Conservation (phyloP, 1,284 basidiomycete genomes). For the Malassezia dermatis region DNA sequence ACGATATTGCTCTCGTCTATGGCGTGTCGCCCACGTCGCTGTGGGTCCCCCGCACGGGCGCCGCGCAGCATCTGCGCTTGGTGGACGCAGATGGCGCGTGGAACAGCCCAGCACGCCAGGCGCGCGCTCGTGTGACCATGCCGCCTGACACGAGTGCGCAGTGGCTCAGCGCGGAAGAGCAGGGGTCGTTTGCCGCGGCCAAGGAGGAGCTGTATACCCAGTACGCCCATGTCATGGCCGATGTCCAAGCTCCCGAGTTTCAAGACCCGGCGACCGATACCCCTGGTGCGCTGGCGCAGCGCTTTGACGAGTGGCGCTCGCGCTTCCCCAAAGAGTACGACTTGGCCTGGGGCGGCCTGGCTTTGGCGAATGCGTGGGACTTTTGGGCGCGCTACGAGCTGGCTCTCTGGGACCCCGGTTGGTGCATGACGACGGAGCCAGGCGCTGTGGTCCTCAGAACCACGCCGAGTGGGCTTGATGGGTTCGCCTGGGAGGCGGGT, state of each 20-base stretch:
- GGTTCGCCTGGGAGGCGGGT: slow-evolving; percentile 14
- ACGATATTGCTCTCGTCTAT: slow-evolving; percentile 18
- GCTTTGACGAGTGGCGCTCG: slow-evolving; percentile 31
- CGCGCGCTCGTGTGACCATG: slow-evolving; percentile 1
- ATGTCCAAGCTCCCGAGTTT: slow-evolving; percentile 37
- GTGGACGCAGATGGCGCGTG: slow-evolving; percentile 14
- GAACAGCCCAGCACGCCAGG: not conserved
- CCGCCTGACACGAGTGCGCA: not conserved
- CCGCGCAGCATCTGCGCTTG: not conserved
- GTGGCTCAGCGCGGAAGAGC: not conserved
- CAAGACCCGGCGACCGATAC: slow-evolving; percentile 21
- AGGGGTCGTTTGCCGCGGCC: not conserved
- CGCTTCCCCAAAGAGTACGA: slow-evolving; percentile 32
- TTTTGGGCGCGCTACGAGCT: slow-evolving; percentile 35
- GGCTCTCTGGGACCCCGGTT: slow-evolving; percentile 22
- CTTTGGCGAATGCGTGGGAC: slow-evolving; percentile 36
- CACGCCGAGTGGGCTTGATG: not conserved
- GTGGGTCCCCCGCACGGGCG: slow-evolving; percentile 4
- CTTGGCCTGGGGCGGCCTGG: slow-evolving; percentile 39
- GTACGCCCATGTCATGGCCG: slow-evolving; percentile 20
- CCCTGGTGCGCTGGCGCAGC: slow-evolving; percentile 23
- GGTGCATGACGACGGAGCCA: not conserved
- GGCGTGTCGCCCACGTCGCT: slow-evolving; percentile 19
- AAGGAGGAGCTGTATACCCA: slow-evolving; percentile 14
- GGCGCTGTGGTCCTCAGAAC: not conserved